Evolutionary conservation across 164 flowering plant genomes (phyloP), one percentile per base, ranked within the genome.

Genomic region (Berberis thunbergii): DNA sequence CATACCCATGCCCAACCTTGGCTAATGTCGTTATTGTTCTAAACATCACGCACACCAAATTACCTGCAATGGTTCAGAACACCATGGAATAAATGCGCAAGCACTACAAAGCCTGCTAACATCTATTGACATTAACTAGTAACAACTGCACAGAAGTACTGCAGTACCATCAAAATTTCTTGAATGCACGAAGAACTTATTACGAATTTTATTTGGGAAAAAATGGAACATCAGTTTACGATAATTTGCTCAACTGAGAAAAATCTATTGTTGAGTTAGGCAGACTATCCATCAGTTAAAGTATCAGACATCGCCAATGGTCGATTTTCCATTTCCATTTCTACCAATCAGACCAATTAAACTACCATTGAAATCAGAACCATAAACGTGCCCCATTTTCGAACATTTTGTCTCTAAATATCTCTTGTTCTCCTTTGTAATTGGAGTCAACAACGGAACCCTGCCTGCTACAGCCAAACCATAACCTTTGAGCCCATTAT

Each of bases 371-470:
- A 69, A 60, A n/a, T 80, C 85, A 7, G 73, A 54, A 46, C 86
- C 89, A 70, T 89, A 95, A 6, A 85, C 59, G 61, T 95, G 97
- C 3, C 99, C 99, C 99, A 94, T 91, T 71, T 86, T 94, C 2
- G 80, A 50, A 10, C 97, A 88, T 70, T 95, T 95, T 1, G 97
- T 89, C 70, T 91, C 97, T 67, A 95, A 55, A 53, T 95, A 95
- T 78, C 88, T 88, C 80, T 71, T 78, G 81, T 94, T 94, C 55
- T 94, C 96, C 59, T 41, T 68, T 1, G 96, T 95, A 53, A 91
- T 83, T 13, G 83, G 89, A 52, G 90, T 81, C 41, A 89, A 1
- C 6, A 91, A 81, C 0, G 99, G 96, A 11, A 91, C 96, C 60
- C 99, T 66, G 13, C 91, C 94, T 1, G 76, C 68, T 55, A 91